Evolutionary conservation across 257 asterid genomes (phyloP).

Genomic region (Gentiana straminea): DNA sequence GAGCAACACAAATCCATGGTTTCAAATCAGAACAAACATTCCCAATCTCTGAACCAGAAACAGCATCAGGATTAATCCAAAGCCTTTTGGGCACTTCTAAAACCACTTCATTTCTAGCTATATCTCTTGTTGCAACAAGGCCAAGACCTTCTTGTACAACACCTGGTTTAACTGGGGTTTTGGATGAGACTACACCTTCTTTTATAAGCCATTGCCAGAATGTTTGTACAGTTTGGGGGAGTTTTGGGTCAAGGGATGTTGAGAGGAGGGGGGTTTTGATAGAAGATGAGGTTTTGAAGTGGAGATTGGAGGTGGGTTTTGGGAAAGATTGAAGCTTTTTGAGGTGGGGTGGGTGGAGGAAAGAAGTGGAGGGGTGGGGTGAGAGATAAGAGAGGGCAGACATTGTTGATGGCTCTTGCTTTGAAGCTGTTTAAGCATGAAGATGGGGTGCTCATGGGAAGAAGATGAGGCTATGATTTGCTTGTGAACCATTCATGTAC

Average conservation of each 20-base stretch:
- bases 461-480: slow-evolving; percentile 30
- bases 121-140: slow-evolving; percentile 62
- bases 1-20: slow-evolving; percentile 83
- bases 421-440: slow-evolving; percentile 2
- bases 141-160: slow-evolving; percentile 88
- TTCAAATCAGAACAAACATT: slow-evolving; percentile 58
- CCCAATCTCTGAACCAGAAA: slow-evolving; percentile 63
- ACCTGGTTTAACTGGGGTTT: slow-evolving; percentile 79
- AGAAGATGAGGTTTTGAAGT: slow-evolving; percentile 26
- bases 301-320: slow-evolving; percentile 18
- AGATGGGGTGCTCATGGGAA: slow-evolving; percentile 7
- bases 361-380: slow-evolving; percentile 26
- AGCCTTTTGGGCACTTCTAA: slow-evolving; percentile 78
- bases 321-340: slow-evolving; percentile 7
- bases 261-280: slow-evolving; percentile 25
- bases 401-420: slow-evolving; percentile 19
- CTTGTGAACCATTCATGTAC: slow-evolving; percentile 12
- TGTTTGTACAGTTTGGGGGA: slow-evolving; percentile 47
- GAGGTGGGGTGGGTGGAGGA: slow-evolving; percentile 16
- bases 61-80: slow-evolving; percentile 82
- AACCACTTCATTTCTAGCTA: slow-evolving; percentile 60
- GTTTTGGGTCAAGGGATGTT: slow-evolving; percentile 35
- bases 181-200: slow-evolving; percentile 66
- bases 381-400: slow-evolving; percentile 28
- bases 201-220: slow-evolving; percentile 91